Conservation (phyloP, 2,329 filamentous ascomycete genomes). For the Pestalotiopsis sp. region DNA sequence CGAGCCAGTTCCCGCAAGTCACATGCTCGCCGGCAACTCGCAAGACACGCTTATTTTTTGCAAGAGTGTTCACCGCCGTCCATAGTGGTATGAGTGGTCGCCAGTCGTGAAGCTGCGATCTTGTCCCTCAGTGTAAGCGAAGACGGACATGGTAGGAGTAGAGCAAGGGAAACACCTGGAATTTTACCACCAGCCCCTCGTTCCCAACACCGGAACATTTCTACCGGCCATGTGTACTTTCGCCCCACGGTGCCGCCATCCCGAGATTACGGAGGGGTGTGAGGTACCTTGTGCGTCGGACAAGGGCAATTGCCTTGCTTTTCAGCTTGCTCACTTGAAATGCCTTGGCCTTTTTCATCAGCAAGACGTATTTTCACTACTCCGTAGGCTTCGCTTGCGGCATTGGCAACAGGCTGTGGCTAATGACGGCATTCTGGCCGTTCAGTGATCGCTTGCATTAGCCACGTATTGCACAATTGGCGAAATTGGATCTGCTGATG, state of each 20-base stretch:
- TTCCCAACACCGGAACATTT: background rate
- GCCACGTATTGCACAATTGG: background rate
- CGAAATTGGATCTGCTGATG: background rate
- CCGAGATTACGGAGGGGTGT: background rate
- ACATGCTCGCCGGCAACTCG: background rate
- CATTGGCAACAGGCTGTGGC: background rate
- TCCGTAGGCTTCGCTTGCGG: background rate
- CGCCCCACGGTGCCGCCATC: background rate
- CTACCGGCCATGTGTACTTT: background rate
- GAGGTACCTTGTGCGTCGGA: background rate
- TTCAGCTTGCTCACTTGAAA: background rate
- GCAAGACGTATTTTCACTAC: background rate
- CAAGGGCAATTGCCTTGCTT: constrained; percentile 7
- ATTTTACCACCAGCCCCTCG: background rate
- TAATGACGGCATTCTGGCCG: constrained; percentile 7
- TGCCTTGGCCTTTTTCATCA: no score
- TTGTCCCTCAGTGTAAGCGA: background rate
- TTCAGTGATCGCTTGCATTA: constrained; percentile 2
- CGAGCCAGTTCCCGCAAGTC: background rate
- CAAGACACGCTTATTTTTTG: background rate
- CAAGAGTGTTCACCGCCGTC: background rate
- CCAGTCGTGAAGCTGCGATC: background rate
- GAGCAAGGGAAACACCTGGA: background rate
- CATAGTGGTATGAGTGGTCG: background rate
- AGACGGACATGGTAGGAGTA: background rate